Base-by-base conservation (phyloP, 345 rosid species). In the Bruguiera sexangula region DNA sequence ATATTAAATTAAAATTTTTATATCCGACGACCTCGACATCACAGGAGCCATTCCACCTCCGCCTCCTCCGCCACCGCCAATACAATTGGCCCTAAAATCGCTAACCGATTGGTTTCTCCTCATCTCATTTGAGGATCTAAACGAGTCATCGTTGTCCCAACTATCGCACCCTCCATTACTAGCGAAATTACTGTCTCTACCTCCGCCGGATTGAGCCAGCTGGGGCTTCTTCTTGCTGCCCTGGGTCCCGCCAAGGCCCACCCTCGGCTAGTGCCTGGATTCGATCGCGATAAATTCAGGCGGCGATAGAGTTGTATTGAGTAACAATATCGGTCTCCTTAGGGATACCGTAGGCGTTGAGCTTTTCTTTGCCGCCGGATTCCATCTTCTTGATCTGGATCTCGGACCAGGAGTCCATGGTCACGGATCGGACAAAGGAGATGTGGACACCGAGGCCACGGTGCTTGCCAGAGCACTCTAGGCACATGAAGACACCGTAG, bases 381-480 rank as follows among this genome's bases (percentile, higher is more conserved):
- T 95, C 99, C 99, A 95, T 95, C 65, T 92, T 95, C 89, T 87
- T 88, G 85, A 92, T 86, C 96, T 95, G 99, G 89, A 92, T 86
- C 79, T 92, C 99, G 50, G 98, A 90, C 99, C 99, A 92, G 3
- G 97, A 92, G 73, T 95, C 99, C 98, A 95, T 92, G 61, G 99
- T 92, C 50, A 95, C 98, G 57, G 98, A 95, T 85, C 99, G 82
- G 84, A 95, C 99, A 75, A 95, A 95, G 61, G 99, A 95, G 77
- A 92, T 95, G 88, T 95, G 98, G 21, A 95, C 99, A 20, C 99
- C 99, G 64, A 95, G 88, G 74, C 99, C 99, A 2, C 98, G 90
- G 80, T 95, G 99, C 85, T 90, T 92, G 13, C 99, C 99, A 54
- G 99, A 95, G 92, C 99, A 95, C 67, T 95, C 99, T 29, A 95